Conservation (phyloP, 176 grass and related monocot species). For the Phoenix roebelenii region DNA sequence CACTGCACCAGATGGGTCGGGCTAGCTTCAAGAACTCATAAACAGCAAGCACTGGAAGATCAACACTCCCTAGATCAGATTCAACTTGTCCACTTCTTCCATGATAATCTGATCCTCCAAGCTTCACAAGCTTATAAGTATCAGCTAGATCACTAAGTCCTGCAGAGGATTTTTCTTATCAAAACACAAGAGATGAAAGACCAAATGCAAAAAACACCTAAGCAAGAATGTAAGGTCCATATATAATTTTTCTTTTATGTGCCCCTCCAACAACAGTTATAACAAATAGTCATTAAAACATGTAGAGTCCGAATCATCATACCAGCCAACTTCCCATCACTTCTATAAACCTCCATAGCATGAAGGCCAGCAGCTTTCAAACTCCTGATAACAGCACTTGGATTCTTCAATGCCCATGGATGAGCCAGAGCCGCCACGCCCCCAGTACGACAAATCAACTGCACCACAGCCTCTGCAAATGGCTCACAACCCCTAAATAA, state of each 20-base stretch:
- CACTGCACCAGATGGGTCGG: conserved; percentile 49
- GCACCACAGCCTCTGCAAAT: conserved; percentile 37
- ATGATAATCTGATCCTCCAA: conserved; percentile 80
- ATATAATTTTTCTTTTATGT: no score
- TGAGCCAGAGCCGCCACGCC: conserved; percentile 69
- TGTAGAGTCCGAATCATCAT: conserved; percentile 1
- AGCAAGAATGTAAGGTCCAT: no score
- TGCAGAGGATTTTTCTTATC: conserved; percentile 6
- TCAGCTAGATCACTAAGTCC: conserved; percentile 55
- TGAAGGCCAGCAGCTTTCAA: conserved; percentile 61
- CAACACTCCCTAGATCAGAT: conserved; percentile 52
- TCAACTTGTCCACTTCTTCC: conserved; percentile 47
- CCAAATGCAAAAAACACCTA: no score
- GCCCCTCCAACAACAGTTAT: no score
- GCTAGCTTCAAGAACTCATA: conserved; percentile 50
- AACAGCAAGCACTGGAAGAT: conserved; percentile 41
- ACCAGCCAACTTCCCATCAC: conserved; percentile 66
- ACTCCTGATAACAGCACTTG: conserved; percentile 30
- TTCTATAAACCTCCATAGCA: conserved; percentile 59
- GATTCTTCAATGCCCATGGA: conserved; percentile 78
- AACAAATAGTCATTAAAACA: no score
- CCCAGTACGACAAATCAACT: conserved; percentile 44
- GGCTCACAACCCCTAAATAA: conserved; percentile 53
- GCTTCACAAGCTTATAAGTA: conserved; percentile 50
- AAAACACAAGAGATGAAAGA: no score